Percentiles rank a stretch among this genome's conserved stretches.
phyloP scores from a whole-genome alignment of 345 rosid species.

The Anacardium occidentale region DNA sequence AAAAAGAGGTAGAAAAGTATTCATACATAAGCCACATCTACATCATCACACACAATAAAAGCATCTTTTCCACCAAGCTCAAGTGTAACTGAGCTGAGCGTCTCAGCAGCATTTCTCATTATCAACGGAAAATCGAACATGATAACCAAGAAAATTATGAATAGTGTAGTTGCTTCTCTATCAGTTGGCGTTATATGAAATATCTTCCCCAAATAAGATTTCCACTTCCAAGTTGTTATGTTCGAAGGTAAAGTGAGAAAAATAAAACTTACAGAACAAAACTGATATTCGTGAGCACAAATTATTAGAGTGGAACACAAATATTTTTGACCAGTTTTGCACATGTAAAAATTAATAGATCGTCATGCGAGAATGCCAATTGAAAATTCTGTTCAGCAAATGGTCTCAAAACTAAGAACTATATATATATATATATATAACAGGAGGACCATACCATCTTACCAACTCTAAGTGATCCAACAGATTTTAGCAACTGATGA shows the following conservation, averaged over 20 bases:
- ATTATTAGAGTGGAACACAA: not conserved
- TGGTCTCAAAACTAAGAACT: conserved; percentile 1
- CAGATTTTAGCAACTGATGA: conserved; percentile 89
- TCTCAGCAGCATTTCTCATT: conserved; percentile 84
- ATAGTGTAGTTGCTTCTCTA: not conserved
- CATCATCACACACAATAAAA: conserved; percentile 89
- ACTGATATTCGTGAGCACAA: not conserved
- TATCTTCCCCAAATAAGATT: not conserved
- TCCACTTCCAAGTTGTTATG: no score
- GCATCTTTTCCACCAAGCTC: conserved; percentile 99
- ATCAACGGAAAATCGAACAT: conserved; percentile 54
- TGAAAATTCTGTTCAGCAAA: conserved; percentile 8
- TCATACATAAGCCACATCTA: conserved; percentile 74
- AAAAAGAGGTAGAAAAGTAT: not conserved
- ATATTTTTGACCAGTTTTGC: not conserved
- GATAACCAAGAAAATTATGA: conserved; percentile 9
- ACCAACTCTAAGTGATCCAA: conserved; percentile 95
- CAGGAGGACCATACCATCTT: conserved; percentile 60
- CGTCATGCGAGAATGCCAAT: not conserved
- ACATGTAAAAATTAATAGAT: not conserved
- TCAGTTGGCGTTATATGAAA: not conserved
- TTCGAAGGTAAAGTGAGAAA: no score
- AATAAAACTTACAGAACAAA: not conserved
- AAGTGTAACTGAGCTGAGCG: conserved; percentile 80
- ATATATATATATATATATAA: not conserved